Conservation (phyloP, 495 filamentous ascomycete genomes). For the Penicillium canariense region DNA sequence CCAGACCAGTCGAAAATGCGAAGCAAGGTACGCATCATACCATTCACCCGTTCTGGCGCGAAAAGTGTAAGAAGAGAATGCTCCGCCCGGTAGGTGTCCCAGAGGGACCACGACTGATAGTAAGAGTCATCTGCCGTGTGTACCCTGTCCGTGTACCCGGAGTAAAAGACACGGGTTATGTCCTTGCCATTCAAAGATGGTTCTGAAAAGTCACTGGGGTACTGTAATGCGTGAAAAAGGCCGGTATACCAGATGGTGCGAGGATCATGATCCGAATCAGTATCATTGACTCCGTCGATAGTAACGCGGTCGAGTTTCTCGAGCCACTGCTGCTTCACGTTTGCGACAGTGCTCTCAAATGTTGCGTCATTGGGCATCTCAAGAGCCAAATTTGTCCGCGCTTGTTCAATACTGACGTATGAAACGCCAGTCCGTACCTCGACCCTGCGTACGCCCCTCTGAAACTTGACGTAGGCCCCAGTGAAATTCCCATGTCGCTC, state of each 20-base stretch:
- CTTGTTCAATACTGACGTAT: constrained; percentile 28
- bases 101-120: constrained; percentile 33
- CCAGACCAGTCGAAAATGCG: constrained; percentile 30
- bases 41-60: constrained; percentile 27
- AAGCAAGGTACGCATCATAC: constrained; percentile 29
- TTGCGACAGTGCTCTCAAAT: constrained; percentile 19
- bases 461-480: constrained; percentile 27
- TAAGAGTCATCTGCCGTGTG: constrained; percentile 24
- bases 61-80: constrained; percentile 25
- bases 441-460: constrained; percentile 6
- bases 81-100: constrained; percentile 31
- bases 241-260: constrained; percentile 26
- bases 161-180: constrained; percentile 17
- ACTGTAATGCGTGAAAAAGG: constrained; percentile 27
- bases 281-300: constrained; percentile 23
- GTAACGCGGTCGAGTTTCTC: constrained; percentile 26
- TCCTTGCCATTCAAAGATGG: constrained; percentile 10
- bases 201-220: constrained; percentile 30
- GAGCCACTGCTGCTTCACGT: constrained; percentile 25
- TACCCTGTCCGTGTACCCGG: constrained; percentile 27
- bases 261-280: constrained; percentile 21
- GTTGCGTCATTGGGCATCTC: constrained; percentile 15
- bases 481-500: constrained; percentile 22
- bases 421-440: constrained; percentile 30
- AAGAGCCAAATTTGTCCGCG: constrained; percentile 23